These are phyloP conservation scores for Kodamaea alishanica DNA, from an alignment of 1,139 yeast genomes.

Conservation along the genomic window DNA sequence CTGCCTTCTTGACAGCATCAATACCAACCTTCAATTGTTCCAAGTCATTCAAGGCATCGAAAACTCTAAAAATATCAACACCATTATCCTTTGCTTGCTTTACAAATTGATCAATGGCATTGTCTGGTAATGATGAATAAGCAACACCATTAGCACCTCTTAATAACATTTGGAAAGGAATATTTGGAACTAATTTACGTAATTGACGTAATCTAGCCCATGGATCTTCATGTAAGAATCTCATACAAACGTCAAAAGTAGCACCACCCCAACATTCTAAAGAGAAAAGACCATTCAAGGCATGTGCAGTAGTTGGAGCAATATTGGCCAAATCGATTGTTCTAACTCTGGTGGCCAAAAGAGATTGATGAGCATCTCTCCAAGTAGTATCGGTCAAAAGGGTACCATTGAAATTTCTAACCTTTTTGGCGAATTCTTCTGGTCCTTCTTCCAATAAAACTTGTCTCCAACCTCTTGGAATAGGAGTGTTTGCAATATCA, in stretches of 20 bases:
- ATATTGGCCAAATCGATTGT: constrained; percentile 86
- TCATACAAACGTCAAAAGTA: constrained; percentile 96
- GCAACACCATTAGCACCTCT: constrained; percentile 99
- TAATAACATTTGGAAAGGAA: constrained; percentile 97
- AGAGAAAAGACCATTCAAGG: constrained; percentile 86
- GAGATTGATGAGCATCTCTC: constrained; percentile 99
- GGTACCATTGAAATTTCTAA: constrained; percentile 80
- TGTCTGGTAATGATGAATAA: constrained; percentile 94
- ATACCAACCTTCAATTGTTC: constrained; percentile 97
- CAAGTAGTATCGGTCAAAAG: constrained; percentile 97
- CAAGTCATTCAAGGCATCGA: constrained; percentile 93
- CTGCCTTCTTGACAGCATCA: constrained; percentile 95
- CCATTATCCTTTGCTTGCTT: constrained; percentile 92
- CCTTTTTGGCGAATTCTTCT: constrained; percentile 80
- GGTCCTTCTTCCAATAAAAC: constrained; percentile 83
- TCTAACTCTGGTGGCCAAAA: constrained; percentile 94
- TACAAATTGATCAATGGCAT: constrained; percentile 96
- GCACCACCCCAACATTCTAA: constrained; percentile 99
- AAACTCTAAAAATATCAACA: constrained; percentile 95
- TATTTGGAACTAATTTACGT: constrained; percentile 90
- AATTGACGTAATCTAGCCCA: constrained; percentile 92
- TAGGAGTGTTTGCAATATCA: constrained; percentile 54
- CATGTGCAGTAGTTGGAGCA: constrained; percentile 93
- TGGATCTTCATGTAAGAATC: constrained; percentile 97
- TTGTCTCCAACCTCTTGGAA: constrained; percentile 88